Evolutionary conservation across 2,329 filamentous ascomycete species (phyloP), one percentile per base, ranked within the genome.

Genomic region (Exophiala sp.): DNA sequence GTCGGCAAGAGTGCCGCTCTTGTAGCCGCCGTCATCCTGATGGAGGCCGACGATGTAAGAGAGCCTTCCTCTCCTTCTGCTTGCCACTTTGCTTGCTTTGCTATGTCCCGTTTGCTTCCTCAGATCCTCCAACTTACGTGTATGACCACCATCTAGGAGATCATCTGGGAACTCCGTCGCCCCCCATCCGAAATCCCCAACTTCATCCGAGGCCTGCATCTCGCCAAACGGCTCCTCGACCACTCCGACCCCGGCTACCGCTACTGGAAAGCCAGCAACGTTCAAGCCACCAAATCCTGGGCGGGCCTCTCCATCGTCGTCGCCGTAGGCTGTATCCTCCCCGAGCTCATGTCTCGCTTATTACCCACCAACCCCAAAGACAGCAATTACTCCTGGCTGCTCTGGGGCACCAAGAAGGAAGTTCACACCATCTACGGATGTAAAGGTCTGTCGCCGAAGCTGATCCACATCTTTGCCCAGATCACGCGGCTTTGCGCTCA

Each of bases 391-490:
- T 21, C 37, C 2, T 48, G 46, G 46, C 19, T 55, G 10, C 37
- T 58, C 9, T 30, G 22, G 21, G 56, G 56, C 14, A 46, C 41
- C 11, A 29, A 52, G 13, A 42, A 22, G 21, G 53, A 56, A 8
- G 39, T 42, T 14, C 19, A 48, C n/a, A 48, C 34, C 22, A 56
- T 58, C n/a, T 18, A 54, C 23, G 53, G 53, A 21, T 29, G 37
- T 10, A 56, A 50, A 7, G 56, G 56, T 14, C 38, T 57, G 3
- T 50, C 46, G n/a, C 38, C 50, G 2, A 46, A 41, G 29, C 43
- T 58, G 10, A 32, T 58, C 14, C 56, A 57, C 32, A 54, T 48
- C n/a, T 55, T 54, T n/a, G 46, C 50, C 4, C 46, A 58, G 30
- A 40, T 47, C 39, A 56, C 53, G 2, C 43, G 52, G 21, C 34